Evolutionary conservation across 2,329 filamentous ascomycete genomes (phyloP).

Genomic region (Penicillium corylophilum): DNA sequence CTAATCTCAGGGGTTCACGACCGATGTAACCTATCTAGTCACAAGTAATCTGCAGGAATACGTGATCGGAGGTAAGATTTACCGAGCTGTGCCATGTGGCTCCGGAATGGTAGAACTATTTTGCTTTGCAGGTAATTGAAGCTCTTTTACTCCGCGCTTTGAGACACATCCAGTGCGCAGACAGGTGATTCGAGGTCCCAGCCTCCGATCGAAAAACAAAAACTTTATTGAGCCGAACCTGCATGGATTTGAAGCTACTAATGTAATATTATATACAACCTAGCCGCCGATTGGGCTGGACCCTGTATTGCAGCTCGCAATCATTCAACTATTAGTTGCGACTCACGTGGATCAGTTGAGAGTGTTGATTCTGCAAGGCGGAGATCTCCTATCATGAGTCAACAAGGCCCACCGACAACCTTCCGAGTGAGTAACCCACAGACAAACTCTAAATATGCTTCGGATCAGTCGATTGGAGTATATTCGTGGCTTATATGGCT

Average conservation of each 20-base stretch:
- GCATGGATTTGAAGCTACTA: too few species aligned
- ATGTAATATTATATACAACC: too few species aligned
- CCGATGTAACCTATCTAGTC: background rate
- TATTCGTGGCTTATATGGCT: too few species aligned
- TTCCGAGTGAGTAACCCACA: too few species aligned
- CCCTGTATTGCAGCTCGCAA: background rate
- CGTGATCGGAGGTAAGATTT: background rate
- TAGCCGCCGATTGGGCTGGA: background rate
- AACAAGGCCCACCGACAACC: too few species aligned
- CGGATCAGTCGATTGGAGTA: too few species aligned
- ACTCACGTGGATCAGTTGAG: background rate
- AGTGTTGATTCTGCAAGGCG: background rate
- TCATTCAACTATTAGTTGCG: background rate
- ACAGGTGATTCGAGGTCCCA: background rate
- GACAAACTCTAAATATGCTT: too few species aligned
- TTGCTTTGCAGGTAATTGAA: background rate
- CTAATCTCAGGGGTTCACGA: background rate
- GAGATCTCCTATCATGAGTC: too few species aligned
- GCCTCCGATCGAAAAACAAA: background rate
- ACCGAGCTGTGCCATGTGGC: background rate
- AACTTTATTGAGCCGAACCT: background rate
- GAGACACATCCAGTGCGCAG: background rate
- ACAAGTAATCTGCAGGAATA: background rate
- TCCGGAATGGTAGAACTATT: background rate
- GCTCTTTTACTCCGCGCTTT: background rate